Percentiles rank a stretch among this genome's conserved stretches.
phyloP scores from a whole-genome alignment of 768 basidiomycete genomes.

The Boletus sp. region DNA sequence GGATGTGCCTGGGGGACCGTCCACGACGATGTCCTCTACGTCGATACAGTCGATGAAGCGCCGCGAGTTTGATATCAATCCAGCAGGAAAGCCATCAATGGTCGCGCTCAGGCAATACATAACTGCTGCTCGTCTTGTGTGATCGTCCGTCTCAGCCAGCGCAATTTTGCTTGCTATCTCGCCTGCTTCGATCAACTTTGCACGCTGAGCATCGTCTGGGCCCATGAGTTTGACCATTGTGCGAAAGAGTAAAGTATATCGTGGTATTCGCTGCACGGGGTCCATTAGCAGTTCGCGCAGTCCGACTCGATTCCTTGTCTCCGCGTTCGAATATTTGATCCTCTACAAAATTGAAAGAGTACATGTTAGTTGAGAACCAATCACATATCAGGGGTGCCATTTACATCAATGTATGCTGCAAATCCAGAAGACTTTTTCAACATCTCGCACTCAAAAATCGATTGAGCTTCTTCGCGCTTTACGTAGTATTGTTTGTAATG shows the following conservation, averaged over 20 bases:
- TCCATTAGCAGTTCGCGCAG: conserved; percentile 93
- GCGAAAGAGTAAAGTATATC: conserved; percentile 90
- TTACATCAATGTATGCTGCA: conserved; percentile 81
- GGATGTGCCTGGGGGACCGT: conserved; percentile 40
- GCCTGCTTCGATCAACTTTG: conserved; percentile 78
- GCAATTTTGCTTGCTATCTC: conserved; percentile 90
- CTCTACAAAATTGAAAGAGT: conserved; percentile 43
- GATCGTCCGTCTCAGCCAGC: conserved; percentile 85
- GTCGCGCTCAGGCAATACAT: conserved; percentile 82
- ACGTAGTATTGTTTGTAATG: conserved; percentile 89
- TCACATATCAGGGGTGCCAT: conserved; percentile 27
- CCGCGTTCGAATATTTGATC: conserved; percentile 80
- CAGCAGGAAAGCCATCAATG: conserved; percentile 89
- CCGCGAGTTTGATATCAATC: conserved; percentile 83
- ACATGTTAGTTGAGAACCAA: conserved; percentile 7
- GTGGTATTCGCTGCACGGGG: conserved; percentile 91
- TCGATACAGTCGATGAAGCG: conserved; percentile 91
- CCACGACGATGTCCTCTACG: conserved; percentile 74
- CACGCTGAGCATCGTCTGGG: conserved; percentile 69
- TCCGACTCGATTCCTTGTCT: conserved; percentile 76
- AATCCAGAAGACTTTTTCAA: conserved; percentile 80
- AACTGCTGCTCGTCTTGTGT: conserved; percentile 84
- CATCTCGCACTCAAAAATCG: conserved; percentile 81
- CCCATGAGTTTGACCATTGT: conserved; percentile 91
- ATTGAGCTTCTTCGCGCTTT: conserved; percentile 90